These are phyloP conservation scores for Monosporascus sp. DNA, from an alignment of 2,329 filamentous ascomycete genomes.

Conservation along the genomic window DNA sequence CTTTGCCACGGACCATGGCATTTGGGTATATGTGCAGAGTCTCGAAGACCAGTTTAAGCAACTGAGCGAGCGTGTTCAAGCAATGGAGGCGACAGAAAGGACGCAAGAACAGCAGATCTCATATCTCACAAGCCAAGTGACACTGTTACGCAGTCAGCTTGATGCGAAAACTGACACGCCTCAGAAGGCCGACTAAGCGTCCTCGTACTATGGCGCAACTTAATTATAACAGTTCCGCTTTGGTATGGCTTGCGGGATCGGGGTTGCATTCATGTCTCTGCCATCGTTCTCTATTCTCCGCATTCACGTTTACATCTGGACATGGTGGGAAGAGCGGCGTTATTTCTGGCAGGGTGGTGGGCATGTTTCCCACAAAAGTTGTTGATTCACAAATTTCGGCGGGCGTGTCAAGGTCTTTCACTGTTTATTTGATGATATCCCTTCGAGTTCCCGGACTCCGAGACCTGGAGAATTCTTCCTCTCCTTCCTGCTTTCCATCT, in stretches of 20 bases:
- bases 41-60: constrained; percentile 56
- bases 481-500: constrained; percentile 9
- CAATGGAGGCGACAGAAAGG: constrained; percentile 35
- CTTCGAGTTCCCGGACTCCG: constrained; percentile 7
- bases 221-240: background rate
- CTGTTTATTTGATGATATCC: constrained; percentile 22
- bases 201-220: too few species aligned
- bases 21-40: constrained; percentile 68
- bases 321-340: background rate
- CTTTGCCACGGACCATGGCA: constrained; percentile 56
- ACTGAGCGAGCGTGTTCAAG: constrained; percentile 37
- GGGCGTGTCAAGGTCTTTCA: constrained; percentile 15
- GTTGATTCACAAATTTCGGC: background rate
- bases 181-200: constrained; percentile 15
- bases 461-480: constrained; percentile 6
- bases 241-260: background rate
- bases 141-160: constrained; percentile 25
- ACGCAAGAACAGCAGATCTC: constrained; percentile 31
- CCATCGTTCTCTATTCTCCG: background rate
- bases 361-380: constrained; percentile 12
- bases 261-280: background rate
- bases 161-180: constrained; percentile 18
- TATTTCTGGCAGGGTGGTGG: constrained; percentile 2
- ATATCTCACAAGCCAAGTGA: constrained; percentile 30
- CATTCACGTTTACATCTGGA: background rate